Evolutionary conservation across 805 yeast species (phyloP).

Genomic region (Wickerhamiella lipophila): DNA sequence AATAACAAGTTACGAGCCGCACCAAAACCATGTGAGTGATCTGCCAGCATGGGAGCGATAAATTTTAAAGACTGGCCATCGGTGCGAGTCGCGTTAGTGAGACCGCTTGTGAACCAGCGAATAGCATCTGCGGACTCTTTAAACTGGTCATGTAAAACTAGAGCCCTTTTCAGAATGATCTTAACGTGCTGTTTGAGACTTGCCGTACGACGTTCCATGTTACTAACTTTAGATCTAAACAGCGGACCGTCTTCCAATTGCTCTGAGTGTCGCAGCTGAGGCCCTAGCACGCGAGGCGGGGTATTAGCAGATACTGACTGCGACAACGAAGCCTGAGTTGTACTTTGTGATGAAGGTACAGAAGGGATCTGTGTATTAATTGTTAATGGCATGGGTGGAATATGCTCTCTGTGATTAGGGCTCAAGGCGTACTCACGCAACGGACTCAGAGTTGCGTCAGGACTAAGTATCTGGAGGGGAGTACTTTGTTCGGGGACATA

Average conservation of each 20-base stretch:
- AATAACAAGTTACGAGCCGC: conserved; percentile 21
- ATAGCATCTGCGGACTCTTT: conserved; percentile 28
- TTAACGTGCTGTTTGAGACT: conserved; percentile 28
- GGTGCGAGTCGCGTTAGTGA: conserved; percentile 26
- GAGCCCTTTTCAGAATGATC: conserved; percentile 29
- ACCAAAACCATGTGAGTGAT: conserved; percentile 20
- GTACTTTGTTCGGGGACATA: conserved; percentile 24
- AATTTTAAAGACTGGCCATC: conserved; percentile 27
- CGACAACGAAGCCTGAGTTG: not conserved
- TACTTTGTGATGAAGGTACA: not conserved
- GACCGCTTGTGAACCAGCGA: conserved; percentile 24
- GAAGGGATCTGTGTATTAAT: not conserved
- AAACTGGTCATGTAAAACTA: conserved; percentile 26
- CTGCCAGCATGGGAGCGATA: conserved; percentile 23
- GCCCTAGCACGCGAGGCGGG: not conserved
- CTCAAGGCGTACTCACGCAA: conserved; percentile 4
- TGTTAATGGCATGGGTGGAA: conserved; percentile 3
- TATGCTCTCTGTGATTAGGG: not conserved
- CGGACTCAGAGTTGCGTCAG: conserved; percentile 11
- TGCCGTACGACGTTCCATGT: conserved; percentile 30
- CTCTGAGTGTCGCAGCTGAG: conserved; percentile 18
- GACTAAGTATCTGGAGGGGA: conserved; percentile 10
- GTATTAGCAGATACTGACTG: not conserved
- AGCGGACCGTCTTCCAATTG: conserved; percentile 36
- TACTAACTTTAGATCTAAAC: conserved; percentile 31